These are phyloP conservation scores for Lachnellula willkommii DNA, from an alignment of 2,329 filamentous ascomycete species.

Conservation along the genomic window DNA sequence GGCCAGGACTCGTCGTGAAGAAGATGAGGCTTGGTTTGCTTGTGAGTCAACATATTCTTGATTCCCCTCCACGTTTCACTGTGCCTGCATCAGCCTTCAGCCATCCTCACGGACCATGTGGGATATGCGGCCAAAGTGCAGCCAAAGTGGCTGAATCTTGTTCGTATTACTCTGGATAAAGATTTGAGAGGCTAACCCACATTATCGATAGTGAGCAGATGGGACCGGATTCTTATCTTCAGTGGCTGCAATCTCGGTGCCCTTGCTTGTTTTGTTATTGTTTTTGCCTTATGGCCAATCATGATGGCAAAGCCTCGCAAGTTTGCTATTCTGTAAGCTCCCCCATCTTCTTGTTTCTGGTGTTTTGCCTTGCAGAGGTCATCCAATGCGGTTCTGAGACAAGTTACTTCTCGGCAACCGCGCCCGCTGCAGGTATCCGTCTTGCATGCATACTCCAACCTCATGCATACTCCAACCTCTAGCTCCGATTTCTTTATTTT, in stretches of 20 bases:
- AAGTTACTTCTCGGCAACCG: conserved; percentile 20
- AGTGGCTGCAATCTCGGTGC: conserved; percentile 85
- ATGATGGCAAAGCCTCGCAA: conserved; percentile 79
- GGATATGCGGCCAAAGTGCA: conserved; percentile 22
- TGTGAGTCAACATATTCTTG: conserved; percentile 58
- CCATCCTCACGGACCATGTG: conserved; percentile 24
- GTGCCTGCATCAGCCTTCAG: conserved; percentile 28
- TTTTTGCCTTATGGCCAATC: conserved; percentile 83
- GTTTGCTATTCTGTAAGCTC: conserved; percentile 92
- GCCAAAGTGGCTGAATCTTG: conserved; percentile 19
- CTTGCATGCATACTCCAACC: conserved; percentile 23
- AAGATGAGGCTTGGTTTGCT: conserved; percentile 93
- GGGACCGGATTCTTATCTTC: conserved; percentile 93
- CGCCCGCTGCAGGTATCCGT: conserved; percentile 35
- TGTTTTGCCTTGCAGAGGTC: conserved; percentile 8
- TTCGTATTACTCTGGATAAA: conserved; percentile 19
- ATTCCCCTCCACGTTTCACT: conserved; percentile 21
- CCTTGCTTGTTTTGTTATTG: conserved; percentile 85
- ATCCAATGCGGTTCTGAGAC: conserved; percentile 16
- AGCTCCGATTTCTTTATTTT: neutral
- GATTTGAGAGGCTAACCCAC: conserved; percentile 30
- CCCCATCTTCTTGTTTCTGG: conserved; percentile 10
- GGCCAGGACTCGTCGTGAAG: conserved; percentile 76
- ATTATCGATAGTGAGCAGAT: conserved; percentile 73
- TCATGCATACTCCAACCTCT: conserved; percentile 20